A percentile compares a stretch with the other conserved stretches of the same genome.
These are phyloP conservation scores for Komagataella pseudopastoris DNA, from an alignment of 805 yeast genomes.

Conservation along the genomic window DNA sequence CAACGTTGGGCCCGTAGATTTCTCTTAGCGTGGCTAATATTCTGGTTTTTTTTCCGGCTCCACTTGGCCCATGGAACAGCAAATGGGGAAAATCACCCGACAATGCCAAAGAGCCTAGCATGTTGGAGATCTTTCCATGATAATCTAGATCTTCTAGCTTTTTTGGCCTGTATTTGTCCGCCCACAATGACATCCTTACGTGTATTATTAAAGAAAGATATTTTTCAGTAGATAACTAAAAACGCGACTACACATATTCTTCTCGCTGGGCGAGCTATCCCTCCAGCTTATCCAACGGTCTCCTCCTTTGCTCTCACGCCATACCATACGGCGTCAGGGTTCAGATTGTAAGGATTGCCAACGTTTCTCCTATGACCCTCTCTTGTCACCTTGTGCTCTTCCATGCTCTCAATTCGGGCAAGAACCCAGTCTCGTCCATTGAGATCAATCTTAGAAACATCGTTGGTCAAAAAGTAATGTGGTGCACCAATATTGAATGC, in stretches of 20 bases:
- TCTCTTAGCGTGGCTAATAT: slow-evolving; percentile 67
- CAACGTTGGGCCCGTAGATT: slow-evolving; percentile 73
- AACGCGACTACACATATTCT: background rate
- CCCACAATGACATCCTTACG: slow-evolving; percentile 79
- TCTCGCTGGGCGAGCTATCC: background rate
- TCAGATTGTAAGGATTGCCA: slow-evolving; percentile 54
- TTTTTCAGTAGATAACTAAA: background rate
- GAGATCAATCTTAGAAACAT: slow-evolving; percentile 13
- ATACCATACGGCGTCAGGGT: slow-evolving; percentile 53
- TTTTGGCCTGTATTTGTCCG: slow-evolving; percentile 83
- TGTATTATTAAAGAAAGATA: background rate
- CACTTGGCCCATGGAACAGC: slow-evolving; percentile 88
- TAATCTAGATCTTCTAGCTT: slow-evolving; percentile 49
- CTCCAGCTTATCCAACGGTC: slow-evolving; percentile 3
- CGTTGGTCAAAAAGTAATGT: slow-evolving; percentile 56
- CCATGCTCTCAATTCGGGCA: slow-evolving; percentile 50
- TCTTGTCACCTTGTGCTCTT: slow-evolving; percentile 36
- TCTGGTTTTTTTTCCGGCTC: slow-evolving; percentile 95
- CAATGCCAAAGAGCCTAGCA: slow-evolving; percentile 46
- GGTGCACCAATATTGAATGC: slow-evolving; percentile 87
- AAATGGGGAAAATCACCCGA: slow-evolving; percentile 90
- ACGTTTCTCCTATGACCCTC: slow-evolving; percentile 19
- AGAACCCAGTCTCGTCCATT: slow-evolving; percentile 70
- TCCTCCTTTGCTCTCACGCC: slow-evolving; percentile 41
- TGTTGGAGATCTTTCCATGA: slow-evolving; percentile 50